Percentiles rank a stretch among this genome's conserved stretches.
These are phyloP conservation scores for Monosporascus sp. DNA, from an alignment of 2,329 filamentous ascomycete genomes.

Conservation along the genomic window DNA sequence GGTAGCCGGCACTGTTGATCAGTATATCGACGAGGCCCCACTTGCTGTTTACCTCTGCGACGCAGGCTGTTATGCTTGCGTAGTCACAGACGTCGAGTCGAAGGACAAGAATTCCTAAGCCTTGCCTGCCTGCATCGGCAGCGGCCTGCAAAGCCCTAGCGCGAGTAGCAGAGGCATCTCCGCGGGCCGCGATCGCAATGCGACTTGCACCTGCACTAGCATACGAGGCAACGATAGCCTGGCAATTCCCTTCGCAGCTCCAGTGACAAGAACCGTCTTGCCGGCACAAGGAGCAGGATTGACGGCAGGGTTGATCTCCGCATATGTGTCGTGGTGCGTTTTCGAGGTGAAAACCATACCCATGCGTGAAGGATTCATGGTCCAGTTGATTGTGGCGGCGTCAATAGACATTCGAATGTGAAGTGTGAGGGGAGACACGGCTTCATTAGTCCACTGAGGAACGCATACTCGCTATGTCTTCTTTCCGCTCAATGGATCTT, in stretches of 20 bases:
- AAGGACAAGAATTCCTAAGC: constrained; percentile 36
- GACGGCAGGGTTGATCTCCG: constrained; percentile 36
- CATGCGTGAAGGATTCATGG: not conserved
- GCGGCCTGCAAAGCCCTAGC: constrained; percentile 30
- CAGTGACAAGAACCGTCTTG: constrained; percentile 45
- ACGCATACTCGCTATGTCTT: no score
- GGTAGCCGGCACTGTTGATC: constrained; percentile 38
- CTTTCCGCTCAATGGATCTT: no score
- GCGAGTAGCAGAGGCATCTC: constrained; percentile 32
- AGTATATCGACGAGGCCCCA: constrained; percentile 35
- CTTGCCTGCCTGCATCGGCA: constrained; percentile 19
- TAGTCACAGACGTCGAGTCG: constrained; percentile 31
- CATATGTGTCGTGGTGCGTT: constrained; percentile 47
- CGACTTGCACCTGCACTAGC: constrained; percentile 45
- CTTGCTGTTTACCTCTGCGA: constrained; percentile 13
- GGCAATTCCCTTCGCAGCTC: constrained; percentile 49
- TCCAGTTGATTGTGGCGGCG: no score
- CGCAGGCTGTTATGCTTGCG: constrained; percentile 26
- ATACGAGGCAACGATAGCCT: constrained; percentile 47
- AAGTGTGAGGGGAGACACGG: no score
- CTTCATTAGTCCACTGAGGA: no score
- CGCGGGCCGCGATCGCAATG: constrained; percentile 50
- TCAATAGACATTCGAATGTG: no score
- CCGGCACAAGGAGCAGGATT: constrained; percentile 30
- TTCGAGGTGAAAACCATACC: constrained; percentile 20